Evolutionary conservation across 441 rosid genomes (phyloP), one percentile per base, ranked within the genome.

Genomic region (Flueggea neowawraea): DNA sequence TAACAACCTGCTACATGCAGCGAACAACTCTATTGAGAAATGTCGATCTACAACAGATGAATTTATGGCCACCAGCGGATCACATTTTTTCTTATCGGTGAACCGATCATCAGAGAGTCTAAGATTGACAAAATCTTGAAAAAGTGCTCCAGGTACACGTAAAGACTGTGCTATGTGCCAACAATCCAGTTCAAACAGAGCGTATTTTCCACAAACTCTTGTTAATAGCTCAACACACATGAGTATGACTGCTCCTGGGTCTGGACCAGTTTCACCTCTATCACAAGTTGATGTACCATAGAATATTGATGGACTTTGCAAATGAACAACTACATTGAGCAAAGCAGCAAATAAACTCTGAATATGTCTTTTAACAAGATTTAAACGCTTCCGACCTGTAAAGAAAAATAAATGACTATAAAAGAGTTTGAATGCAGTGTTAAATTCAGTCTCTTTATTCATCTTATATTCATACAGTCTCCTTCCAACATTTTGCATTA

Each of bases 161-260:
- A 95, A 62, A 64, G 85, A 81, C 70, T 88, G 96, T 63, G 82
- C 84, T 62, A 91, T 70, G 65, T 89, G 98, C 75, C 87, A 91
- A 16, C 89, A 71, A 69, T 88, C 82, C 90, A 95, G 73, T 63
- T 73, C 79, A 74, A 85, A 88, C 68, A 82, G 69, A 58, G 84
- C 81, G 62, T 71, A 87, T 71, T 90, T 91, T 70, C 90, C 93
- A 64, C 82, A 84, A 72, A 88, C 67, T 83, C 90, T 86, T 59
- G 83, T 85, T 74, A 95, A 78, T 39, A 89, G 89, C 82, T 89
- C 92, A 69, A 88, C 80, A 74, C 91, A 88, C 98, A 91, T 91
- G 60, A 89, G 93, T 73, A 90, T 77, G 64, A 86, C 88, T 10
- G 91, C 80, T 72, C 98, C 98, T 36, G 90, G 79, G 85, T 91